Evolutionary conservation across 164 flowering plant species (phyloP), one percentile per base, ranked within the genome.

Genomic region (Warburgia ugandensis): DNA sequence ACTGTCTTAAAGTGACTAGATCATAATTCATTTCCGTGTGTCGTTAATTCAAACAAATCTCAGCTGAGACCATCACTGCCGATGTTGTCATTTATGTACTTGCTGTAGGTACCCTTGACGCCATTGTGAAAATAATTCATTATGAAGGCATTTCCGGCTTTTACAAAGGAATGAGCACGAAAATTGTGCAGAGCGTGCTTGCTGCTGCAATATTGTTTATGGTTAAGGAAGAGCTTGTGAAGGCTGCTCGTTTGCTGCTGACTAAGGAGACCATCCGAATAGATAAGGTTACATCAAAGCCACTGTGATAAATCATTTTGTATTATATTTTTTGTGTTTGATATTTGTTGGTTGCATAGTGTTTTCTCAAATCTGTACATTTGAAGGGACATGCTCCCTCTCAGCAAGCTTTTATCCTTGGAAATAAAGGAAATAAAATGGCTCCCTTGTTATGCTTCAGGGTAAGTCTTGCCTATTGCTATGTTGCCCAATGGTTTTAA

Each of bases 81-180:
- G n/a, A n/a, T n/a, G n/a, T n/a, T n/a, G n/a, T n/a, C n/a, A n/a
- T n/a, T n/a, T n/a, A n/a, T n/a, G n/a, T n/a, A n/a, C n/a, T n/a
- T 39, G 49, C 26, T 63, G 19, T 65, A 86, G 97, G 97, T 61
- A 90, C 95, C 3, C 37, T 64, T 20, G 97, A 90, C 57, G 97
- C 95, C 0, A 73, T 84, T 42, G 26, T 58, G 59, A 86, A 90
- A 77, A 90, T 90, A 86, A 73, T 86, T 27, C 79, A 45, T 2
- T 65, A 79, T 48, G 95, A 90, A 77, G 97, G 97, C 1, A 22
- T 84, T 30, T 35, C 56, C 23, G 83, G 94, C 29, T 83, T 84
- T 50, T 84, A 90, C 77, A 80, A 79, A 64, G 97, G 97, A 12
- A 86, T 86, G 95, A 65, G 84, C 62, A 90, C 97, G 35, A 86